These are phyloP conservation scores for Apophysomyces variabilis DNA, from an alignment of 371 early-diverging fungal species.

Conservation along the genomic window DNA sequence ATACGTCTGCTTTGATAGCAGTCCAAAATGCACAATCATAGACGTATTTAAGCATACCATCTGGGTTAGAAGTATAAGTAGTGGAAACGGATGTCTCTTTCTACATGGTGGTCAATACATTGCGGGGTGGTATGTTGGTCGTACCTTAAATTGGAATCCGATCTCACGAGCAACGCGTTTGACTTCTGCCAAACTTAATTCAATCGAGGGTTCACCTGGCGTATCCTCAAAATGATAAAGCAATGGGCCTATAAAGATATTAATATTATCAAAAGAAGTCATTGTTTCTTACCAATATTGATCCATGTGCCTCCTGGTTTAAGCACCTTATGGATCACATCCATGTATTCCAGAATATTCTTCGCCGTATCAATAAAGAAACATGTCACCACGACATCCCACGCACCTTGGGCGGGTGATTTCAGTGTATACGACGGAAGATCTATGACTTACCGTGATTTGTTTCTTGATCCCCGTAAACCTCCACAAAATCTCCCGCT, in stretches of 20 bases:
- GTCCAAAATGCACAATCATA: slow-evolving; percentile 75
- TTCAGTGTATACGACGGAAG: slow-evolving; percentile 4
- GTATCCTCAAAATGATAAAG: slow-evolving; percentile 93
- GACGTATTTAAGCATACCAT: slow-evolving; percentile 83
- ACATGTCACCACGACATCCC: slow-evolving; percentile 92
- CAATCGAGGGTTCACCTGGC: slow-evolving; percentile 78
- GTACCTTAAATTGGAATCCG: slow-evolving; percentile 77
- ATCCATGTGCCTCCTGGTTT: slow-evolving; percentile 94
- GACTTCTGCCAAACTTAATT: slow-evolving; percentile 87
- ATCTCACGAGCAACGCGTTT: slow-evolving; percentile 61
- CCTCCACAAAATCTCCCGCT: slow-evolving; percentile 95
- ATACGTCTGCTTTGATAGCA: slow-evolving; percentile 39
- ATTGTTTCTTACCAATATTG: slow-evolving; percentile 73
- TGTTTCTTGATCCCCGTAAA: slow-evolving; percentile 65
- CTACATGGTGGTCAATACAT: slow-evolving; percentile 28
- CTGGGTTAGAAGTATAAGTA: slow-evolving; percentile 76
- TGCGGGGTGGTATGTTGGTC: neutral
- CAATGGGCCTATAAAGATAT: slow-evolving; percentile 72
- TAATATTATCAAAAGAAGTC: neutral
- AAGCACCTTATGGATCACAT: slow-evolving; percentile 75
- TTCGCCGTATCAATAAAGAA: slow-evolving; percentile 97
- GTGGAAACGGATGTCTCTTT: slow-evolving; percentile 60
- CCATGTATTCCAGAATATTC: slow-evolving; percentile 87
- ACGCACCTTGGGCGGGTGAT: slow-evolving; percentile 52
- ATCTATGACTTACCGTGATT: slow-evolving; percentile 46